A percentile compares a stretch with the other conserved stretches of the same genome.
phyloP scores from a whole-genome alignment of 2,329 filamentous ascomycete species.

The Epichloe baconii region DNA sequence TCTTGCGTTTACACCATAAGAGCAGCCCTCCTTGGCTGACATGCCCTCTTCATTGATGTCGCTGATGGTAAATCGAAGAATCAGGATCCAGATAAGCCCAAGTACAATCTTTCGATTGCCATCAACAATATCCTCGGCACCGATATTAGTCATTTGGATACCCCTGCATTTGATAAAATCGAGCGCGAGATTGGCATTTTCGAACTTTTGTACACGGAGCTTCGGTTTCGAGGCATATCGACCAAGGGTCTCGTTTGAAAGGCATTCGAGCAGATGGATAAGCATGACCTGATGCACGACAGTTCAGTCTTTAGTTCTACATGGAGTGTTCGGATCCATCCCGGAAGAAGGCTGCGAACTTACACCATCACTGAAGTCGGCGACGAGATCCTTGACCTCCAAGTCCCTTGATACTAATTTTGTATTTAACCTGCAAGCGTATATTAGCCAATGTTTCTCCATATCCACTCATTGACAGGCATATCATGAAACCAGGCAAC shows the following conservation, averaged over 20 bases:
- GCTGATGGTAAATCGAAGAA: slow-evolving; percentile 94
- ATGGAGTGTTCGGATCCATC: neutral
- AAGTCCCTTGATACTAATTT: slow-evolving; percentile 72
- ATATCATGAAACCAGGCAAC: neutral
- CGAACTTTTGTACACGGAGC: slow-evolving; percentile 89
- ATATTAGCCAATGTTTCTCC: neutral
- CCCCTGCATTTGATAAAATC: slow-evolving; percentile 83
- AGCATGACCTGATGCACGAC: slow-evolving; percentile 57
- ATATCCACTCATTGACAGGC: neutral
- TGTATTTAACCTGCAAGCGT: slow-evolving; percentile 66
- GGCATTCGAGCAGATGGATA: slow-evolving; percentile 92
- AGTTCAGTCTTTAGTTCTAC: slow-evolving; percentile 2
- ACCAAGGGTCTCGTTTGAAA: slow-evolving; percentile 86
- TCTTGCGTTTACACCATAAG: slow-evolving; percentile 96
- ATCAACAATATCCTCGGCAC: slow-evolving; percentile 94
- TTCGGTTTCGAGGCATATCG: slow-evolving; percentile 95
- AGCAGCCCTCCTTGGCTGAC: slow-evolving; percentile 90
- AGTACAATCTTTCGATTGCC: slow-evolving; percentile 96
- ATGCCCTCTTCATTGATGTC: slow-evolving; percentile 98
- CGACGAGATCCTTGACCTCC: slow-evolving; percentile 74
- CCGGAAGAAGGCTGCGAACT: slow-evolving; percentile 23
- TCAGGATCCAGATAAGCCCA: slow-evolving; percentile 94
- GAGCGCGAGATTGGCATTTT: slow-evolving; percentile 93
- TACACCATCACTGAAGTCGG: slow-evolving; percentile 87
- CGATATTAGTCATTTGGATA: slow-evolving; percentile 97